Evolutionary conservation across 129 eudicot species (phyloP), one percentile per base, ranked within the genome.

Genomic region (Helianthus tuberosus): DNA sequence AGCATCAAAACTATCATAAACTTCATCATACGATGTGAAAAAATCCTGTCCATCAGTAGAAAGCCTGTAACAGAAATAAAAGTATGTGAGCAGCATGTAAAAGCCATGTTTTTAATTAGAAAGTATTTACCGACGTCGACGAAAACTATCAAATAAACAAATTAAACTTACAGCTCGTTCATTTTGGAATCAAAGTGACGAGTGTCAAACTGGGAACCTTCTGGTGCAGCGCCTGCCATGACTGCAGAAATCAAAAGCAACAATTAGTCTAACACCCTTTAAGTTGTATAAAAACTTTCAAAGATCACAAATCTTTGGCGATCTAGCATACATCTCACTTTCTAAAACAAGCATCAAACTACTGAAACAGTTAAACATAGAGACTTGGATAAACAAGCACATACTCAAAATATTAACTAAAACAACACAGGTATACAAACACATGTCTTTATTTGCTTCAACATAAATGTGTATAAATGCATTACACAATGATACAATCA

Each of bases 151-250:
- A 14, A 3, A 66, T 4, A 6, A 17, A 67, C 12, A 63, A 4
- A 12, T 12, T 3, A 43, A 67, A 78, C 91, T 81, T 78, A 86
- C 91, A 86, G 38, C 59, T 86, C 88, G 63, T 36, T 84, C 91
- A 86, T 86, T 36, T 86, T 86, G 1, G 88, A 35, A 46, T 86
- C 91, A 68, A 77, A 86, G 27, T 86, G 91, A 35, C 75, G 74
- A 78, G 84, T 43, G 76, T 86, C 88, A 75, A 86, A 86, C 75
- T 84, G 88, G 23, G 91, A 86, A 60, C 86, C 84, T 77, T 86
- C 91, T 47, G 88, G 84, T 64, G 88, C 84, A 38, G 29, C 51
- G 9, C 84, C 86, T 48, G 91, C 91, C 88, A 86, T 83, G 78
- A 83, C 88, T 82, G 75, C 76, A 80, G 63, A 78, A 11, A 10